These are phyloP conservation scores for Pulveroboletus ravenelii DNA, from an alignment of 768 basidiomycete genomes.

Conservation along the genomic window DNA sequence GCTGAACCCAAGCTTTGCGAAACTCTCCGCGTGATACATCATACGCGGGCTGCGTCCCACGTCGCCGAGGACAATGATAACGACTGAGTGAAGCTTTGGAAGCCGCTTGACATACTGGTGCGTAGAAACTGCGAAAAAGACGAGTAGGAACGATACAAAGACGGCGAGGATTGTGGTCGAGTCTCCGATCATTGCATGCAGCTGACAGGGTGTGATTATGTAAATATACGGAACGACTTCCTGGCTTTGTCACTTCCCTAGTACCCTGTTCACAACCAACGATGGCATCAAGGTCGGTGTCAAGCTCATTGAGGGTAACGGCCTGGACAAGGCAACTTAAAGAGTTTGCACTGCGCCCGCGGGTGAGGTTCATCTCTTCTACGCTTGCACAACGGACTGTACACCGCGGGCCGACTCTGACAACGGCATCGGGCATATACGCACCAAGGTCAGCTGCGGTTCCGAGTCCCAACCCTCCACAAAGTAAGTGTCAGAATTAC, in stretches of 20 bases:
- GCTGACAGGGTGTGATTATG: slow-evolving; percentile 8
- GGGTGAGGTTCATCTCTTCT: slow-evolving; percentile 23
- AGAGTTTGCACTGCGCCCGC: slow-evolving; percentile 14
- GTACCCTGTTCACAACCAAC: slow-evolving; percentile 4
- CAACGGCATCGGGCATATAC: slow-evolving; percentile 30
- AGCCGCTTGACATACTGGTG: slow-evolving; percentile 17
- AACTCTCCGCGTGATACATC: slow-evolving; percentile 98
- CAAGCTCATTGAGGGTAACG: slow-evolving; percentile 14
- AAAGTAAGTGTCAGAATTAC: slow-evolving; percentile 29
- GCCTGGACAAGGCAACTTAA: slow-evolving; percentile 1
- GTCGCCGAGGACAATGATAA: slow-evolving; percentile 90
- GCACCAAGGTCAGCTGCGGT: slow-evolving; percentile 5
- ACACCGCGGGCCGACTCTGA: slow-evolving; percentile 31
- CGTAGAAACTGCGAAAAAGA: slow-evolving; percentile 6
- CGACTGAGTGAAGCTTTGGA: slow-evolving; percentile 60
- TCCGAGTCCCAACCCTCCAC: slow-evolving; percentile 16
- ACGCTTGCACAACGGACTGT: slow-evolving; percentile 18
- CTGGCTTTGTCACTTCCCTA: background rate
- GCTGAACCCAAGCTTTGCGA: slow-evolving; percentile 72
- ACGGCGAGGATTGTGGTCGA: slow-evolving; percentile 3
- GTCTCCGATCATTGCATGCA: slow-evolving; percentile 3
- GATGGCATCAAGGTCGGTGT: slow-evolving; percentile 19
- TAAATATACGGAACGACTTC: slow-evolving; percentile 14
- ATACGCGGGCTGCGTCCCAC: slow-evolving; percentile 94
- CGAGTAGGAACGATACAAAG: slow-evolving; percentile 12